phyloP scores from a whole-genome alignment of 495 filamentous ascomycete species.

The Lindgomyces ingoldianus region DNA sequence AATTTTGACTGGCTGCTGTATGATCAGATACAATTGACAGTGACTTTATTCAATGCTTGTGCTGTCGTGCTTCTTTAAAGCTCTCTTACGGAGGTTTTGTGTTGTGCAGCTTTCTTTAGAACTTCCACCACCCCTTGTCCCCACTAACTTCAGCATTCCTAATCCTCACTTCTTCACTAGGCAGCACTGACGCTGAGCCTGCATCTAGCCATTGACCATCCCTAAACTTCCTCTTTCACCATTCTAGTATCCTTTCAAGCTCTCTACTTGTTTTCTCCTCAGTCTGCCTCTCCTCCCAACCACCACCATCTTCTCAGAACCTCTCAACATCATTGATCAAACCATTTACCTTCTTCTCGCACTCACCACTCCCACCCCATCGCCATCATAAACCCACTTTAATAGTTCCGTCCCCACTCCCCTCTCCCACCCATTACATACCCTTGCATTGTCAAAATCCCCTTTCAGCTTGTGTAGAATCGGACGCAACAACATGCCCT shows the following conservation, averaged over 20 bases:
- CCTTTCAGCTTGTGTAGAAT: constrained; percentile 53
- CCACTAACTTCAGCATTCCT: constrained; percentile 20
- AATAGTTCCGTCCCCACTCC: background rate
- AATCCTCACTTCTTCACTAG: constrained; percentile 41
- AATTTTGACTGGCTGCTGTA: constrained; percentile 29
- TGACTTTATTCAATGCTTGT: constrained; percentile 7
- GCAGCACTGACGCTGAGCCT: constrained; percentile 42
- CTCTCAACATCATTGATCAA: constrained; percentile 36
- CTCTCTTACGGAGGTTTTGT: too few relatives aligned
- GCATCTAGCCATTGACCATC: constrained; percentile 41
- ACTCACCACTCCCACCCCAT: too few relatives aligned
- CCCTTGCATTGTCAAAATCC: constrained; percentile 50
- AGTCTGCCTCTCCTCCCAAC: constrained; percentile 17
- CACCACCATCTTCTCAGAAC: background rate
- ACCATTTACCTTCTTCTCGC: background rate
- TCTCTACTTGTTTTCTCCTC: constrained; percentile 43
- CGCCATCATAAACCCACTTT: background rate
- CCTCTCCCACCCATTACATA: constrained; percentile 33
- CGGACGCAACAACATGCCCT: constrained; percentile 52
- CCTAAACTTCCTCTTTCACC: constrained; percentile 46
- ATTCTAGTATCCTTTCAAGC: constrained; percentile 43
- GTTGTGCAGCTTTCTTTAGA: background rate
- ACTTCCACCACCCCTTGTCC: constrained; percentile 24
- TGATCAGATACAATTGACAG: constrained; percentile 34
- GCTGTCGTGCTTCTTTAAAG: too few relatives aligned